Percentiles rank a stretch among this genome's conserved stretches.
Evolutionary conservation across 2,329 filamentous ascomycete genomes (phyloP).

Genomic region (Biscogniauxia sp.): DNA sequence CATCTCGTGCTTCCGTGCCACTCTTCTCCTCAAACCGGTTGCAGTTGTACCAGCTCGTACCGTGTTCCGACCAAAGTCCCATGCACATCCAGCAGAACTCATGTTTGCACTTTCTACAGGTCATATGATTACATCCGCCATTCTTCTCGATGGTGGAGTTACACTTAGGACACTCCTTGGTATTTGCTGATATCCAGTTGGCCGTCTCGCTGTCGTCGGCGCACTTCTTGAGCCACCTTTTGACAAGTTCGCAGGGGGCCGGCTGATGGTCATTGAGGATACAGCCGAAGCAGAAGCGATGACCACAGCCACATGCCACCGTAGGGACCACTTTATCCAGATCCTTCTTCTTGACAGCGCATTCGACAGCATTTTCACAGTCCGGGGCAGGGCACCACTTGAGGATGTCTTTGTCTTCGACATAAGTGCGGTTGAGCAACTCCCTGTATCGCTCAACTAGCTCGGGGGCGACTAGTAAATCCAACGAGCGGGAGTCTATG

Average conservation of each 20-base stretch:
- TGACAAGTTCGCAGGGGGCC: slow-evolving; percentile 85
- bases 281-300: slow-evolving; percentile 95
- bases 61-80: slow-evolving; percentile 97
- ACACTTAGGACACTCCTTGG: slow-evolving; percentile 96
- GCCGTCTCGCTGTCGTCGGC: slow-evolving; percentile 97
- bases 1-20: slow-evolving; percentile 83
- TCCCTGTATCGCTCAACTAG: slow-evolving; percentile 69
- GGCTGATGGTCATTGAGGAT: slow-evolving; percentile 88
- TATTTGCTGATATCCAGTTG: slow-evolving; percentile 99
- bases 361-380: slow-evolving; percentile 90
- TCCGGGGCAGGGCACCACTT: slow-evolving; percentile 99
- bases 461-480: slow-evolving; percentile 65
- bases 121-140: slow-evolving; percentile 42
- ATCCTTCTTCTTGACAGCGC: slow-evolving; percentile 82
- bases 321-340: slow-evolving; percentile 83
- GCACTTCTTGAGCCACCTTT: slow-evolving; percentile 96
- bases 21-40: slow-evolving; percentile 97
- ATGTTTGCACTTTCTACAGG: slow-evolving; percentile 35
- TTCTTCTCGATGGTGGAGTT: slow-evolving; percentile 99
- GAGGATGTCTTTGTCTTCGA: slow-evolving; percentile 91
- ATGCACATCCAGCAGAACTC: slow-evolving; percentile 98
- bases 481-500: slow-evolving; percentile 84
- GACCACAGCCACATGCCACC: slow-evolving; percentile 79
- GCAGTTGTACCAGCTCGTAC: slow-evolving; percentile 99
- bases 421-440: slow-evolving; percentile 88